phyloP scores from a whole-genome alignment of 345 rosid genomes.

The Populus euphratica region DNA sequence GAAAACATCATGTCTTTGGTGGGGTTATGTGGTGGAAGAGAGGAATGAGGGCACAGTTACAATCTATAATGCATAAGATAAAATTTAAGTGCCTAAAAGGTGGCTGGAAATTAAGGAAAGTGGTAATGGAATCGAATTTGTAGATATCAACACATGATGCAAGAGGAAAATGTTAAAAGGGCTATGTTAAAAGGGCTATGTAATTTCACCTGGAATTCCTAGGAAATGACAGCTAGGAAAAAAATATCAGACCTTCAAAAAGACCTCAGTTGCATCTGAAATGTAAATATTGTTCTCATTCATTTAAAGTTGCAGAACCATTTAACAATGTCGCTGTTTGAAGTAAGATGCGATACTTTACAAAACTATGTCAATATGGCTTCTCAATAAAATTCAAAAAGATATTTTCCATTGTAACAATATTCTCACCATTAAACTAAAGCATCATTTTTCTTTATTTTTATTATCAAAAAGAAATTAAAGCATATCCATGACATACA shows the following conservation, averaged over 20 bases:
- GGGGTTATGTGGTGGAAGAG: not conserved
- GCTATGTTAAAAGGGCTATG: no score
- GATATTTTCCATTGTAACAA: no score
- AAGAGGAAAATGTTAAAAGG: no score
- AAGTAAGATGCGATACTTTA: no score
- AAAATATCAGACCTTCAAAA: not conserved
- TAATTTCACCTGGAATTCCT: not conserved
- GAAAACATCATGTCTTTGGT: not conserved
- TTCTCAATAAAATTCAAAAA: no score
- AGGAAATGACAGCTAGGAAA: not conserved
- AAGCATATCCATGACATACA: no score
- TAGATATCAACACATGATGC: no score
- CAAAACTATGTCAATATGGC: no score
- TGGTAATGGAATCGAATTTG: not conserved
- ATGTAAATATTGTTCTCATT: not conserved
- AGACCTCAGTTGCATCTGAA: not conserved
- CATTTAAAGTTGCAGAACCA: not conserved
- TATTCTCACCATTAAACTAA: no score
- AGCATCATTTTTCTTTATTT: no score
- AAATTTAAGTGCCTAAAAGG: not conserved
- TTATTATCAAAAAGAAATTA: no score
- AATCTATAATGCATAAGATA: not conserved
- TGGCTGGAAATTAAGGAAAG: not conserved
- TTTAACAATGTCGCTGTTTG: not conserved
- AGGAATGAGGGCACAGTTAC: not conserved